Evolutionary conservation across 257 asterid genomes (phyloP).

Genomic region (Echites panduratus): DNA sequence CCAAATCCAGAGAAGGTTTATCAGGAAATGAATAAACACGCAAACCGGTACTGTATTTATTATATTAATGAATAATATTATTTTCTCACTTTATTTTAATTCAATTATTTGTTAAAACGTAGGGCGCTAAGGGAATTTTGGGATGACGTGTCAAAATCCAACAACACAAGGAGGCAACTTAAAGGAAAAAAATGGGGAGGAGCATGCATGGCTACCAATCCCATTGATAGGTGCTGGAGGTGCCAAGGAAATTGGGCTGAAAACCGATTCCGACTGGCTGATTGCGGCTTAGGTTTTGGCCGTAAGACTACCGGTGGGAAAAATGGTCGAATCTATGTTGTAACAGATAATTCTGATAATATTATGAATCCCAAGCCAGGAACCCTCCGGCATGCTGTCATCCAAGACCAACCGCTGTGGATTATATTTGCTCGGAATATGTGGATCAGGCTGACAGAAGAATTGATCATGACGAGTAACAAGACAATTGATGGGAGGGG

Average conservation of each 20-base stretch:
- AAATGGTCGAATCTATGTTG: slow-evolving; percentile 46
- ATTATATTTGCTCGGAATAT: slow-evolving; percentile 51
- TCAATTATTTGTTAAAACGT: background rate
- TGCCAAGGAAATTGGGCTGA: slow-evolving; percentile 63
- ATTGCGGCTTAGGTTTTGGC: slow-evolving; percentile 70
- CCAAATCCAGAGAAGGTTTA: slow-evolving; percentile 44
- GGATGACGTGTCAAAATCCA: background rate
- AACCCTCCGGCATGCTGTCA: slow-evolving; percentile 80
- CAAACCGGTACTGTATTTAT: slow-evolving; percentile 24
- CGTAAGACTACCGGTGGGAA: slow-evolving; percentile 66
- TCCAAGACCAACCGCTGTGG: slow-evolving; percentile 71
- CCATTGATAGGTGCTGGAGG: slow-evolving; percentile 86
- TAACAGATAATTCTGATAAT: slow-evolving; percentile 53
- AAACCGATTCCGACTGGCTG: slow-evolving; percentile 60
- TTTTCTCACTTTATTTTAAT: too few relatives aligned
- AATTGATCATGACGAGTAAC: slow-evolving; percentile 51
- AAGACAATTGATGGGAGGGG: slow-evolving; percentile 93
- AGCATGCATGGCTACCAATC: slow-evolving; percentile 59
- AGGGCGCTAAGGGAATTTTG: slow-evolving; percentile 32
- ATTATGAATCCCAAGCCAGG: slow-evolving; percentile 57
- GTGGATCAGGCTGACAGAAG: slow-evolving; percentile 55
- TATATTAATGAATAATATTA: too few relatives aligned
- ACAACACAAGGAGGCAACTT: slow-evolving; percentile 49
- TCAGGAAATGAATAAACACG: slow-evolving; percentile 32
- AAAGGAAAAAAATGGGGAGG: slow-evolving; percentile 22